phyloP scores from a whole-genome alignment of 345 rosid genomes.

The Kandelia obovata region DNA sequence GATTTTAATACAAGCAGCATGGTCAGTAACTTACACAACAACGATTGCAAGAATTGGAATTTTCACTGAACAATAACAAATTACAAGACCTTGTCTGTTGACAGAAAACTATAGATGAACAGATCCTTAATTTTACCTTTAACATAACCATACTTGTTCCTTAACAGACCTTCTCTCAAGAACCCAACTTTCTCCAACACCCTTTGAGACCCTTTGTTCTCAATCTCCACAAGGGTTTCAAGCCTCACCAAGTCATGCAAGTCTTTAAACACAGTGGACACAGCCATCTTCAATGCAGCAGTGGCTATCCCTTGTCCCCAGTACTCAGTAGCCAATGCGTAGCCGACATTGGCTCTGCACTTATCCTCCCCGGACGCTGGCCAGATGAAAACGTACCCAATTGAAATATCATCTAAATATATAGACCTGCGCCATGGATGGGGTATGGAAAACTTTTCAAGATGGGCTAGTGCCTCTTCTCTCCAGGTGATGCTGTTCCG shows the following conservation, averaged over 20 bases:
- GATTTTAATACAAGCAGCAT: too few relatives aligned
- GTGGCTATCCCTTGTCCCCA: slow-evolving; percentile 50
- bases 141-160: slow-evolving; percentile 40
- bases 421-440: slow-evolving; percentile 50
- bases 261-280: slow-evolving; percentile 27
- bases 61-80: slow-evolving; percentile 44
- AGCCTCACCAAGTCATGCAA: slow-evolving; percentile 43
- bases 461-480: slow-evolving; percentile 36
- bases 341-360: slow-evolving; percentile 38
- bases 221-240: slow-evolving; percentile 53
- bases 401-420: slow-evolving; percentile 40
- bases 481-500: slow-evolving; percentile 35
- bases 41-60: too few relatives aligned
- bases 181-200: slow-evolving; percentile 66
- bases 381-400: slow-evolving; percentile 40
- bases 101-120: slow-evolving; percentile 39
- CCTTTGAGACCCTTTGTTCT: slow-evolving; percentile 55
- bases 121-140: slow-evolving; percentile 54
- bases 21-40: too few relatives aligned
- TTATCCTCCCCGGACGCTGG: slow-evolving; percentile 33
- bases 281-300: slow-evolving; percentile 34
- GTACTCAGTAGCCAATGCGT: slow-evolving; percentile 35
- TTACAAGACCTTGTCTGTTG: slow-evolving; percentile 26
- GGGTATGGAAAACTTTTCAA: slow-evolving; percentile 33
- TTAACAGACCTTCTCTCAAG: slow-evolving; percentile 52